Evolutionary conservation across 2,329 filamentous ascomycete genomes (phyloP), one percentile per base, ranked within the genome.

Genomic region (Epichloe gansuensis): DNA sequence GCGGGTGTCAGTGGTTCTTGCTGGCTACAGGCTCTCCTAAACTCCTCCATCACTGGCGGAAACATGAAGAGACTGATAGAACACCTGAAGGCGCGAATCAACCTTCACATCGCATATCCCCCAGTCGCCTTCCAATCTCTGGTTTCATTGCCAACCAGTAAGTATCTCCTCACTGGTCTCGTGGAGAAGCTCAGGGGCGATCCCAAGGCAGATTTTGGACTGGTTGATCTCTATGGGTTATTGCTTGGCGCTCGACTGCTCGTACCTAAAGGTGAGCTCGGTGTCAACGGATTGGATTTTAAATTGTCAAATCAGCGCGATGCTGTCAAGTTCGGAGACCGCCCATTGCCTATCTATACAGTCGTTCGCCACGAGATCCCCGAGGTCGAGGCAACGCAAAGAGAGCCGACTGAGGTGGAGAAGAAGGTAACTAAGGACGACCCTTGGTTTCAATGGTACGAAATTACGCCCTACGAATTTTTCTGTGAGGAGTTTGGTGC

Each of bases 401-500:
- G 50, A 38, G 47, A 50, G 51, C 53, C 51, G 47, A 53, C 51
- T 3, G 51, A 54, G 36, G 42, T 27, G 43, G 51, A 54, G 40
- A 78, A 81, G 58, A 71, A 74, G 57, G 65, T 71, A 49, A 72
- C 77, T 9, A 80, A 70, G 61, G 74, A 76, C 54, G 85, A 94
- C 61, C 77, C 89, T 2, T 97, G 90, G 87, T 98, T 97, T 61
- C 91, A 98, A 61, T 97, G 93, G 91, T 96, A 93, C 59, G 93
- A 98, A 63, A 85, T 91, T 61, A 94, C 89, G 0, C 91, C 91
- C 0, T 96, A 94, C 62, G 91, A 97, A 65, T 85, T 96, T 64
- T 96, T 93, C 67, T 95, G 89, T 59, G 91, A 97, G 66, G 91
- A 96, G 62, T 83, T 95, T 49, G 78, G 78, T 25, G 89, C 91